Base-by-base conservation (phyloP, 805 yeast genomes). In the Kurtzmaniella cleridarum region DNA sequence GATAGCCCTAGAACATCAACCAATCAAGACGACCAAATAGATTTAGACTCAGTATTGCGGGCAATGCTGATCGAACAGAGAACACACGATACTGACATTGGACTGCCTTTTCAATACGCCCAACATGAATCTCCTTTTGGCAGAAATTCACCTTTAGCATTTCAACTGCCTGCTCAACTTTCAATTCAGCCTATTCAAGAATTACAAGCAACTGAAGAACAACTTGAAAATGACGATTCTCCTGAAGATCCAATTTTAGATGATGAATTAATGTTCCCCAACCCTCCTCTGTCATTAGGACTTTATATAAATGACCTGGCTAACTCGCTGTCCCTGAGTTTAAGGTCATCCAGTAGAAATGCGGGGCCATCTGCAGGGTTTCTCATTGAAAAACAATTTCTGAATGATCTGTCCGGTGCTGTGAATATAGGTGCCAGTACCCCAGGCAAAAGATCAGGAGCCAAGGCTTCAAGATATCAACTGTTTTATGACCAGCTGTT, bases 391-490 rank as follows among this genome's bases (percentile, higher is more conserved):
- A 62, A 62, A 40, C 54, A 62, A 3, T 30, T 47, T 10, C 64
- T 69, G 1, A 62, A 60, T 23, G 39, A 36, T 36, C 56, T 35
- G 42, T 11, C 34, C 8, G 24, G 24, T 20, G 24, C 36, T 34
- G 23, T 36, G n/a, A 15, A 26, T 24, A 50, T 39, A 30, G 35
- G 46, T 5, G 51, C 55, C 2, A 55, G 60, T 2, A 42, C 47
- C 29, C 36, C 42, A 30, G 36, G 12, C 8, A 59, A 58, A 50
- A 59, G 59, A 48, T 64, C 63, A 12, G 66, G 57, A 27, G 76
- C 76, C 13, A 62, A 66, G 36, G 77, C 77, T 1, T 56, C 54
- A 23, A 55, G 77, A 36, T 74, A 72, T 44, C 76, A 73, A 49
- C 61, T 64, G 10, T 70, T 71, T 49, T 71, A 73, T 43, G 73